A percentile compares a stretch with the other conserved stretches of the same genome.
phyloP scores from a whole-genome alignment of 495 filamentous ascomycete genomes.

The Penicillium odoratum region DNA sequence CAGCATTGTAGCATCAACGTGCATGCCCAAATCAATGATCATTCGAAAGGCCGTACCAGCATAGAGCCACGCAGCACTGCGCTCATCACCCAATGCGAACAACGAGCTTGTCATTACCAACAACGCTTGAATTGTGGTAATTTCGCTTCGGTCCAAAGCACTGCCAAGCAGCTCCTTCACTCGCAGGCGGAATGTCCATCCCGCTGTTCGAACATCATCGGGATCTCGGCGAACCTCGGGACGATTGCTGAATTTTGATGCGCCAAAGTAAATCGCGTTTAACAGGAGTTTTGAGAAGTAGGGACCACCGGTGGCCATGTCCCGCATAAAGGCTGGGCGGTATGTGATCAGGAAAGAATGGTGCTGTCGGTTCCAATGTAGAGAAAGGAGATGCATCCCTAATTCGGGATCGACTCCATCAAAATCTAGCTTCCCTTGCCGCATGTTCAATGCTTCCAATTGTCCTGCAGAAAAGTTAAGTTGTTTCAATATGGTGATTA shows the following conservation, averaged over 20 bases:
- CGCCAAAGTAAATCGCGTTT: conserved; percentile 42
- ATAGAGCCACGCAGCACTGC: conserved; percentile 39
- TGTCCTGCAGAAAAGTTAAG: conserved; percentile 21
- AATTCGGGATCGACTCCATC: conserved; percentile 42
- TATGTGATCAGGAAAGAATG: conserved; percentile 35
- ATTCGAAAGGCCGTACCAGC: conserved; percentile 36
- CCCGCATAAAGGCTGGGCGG: conserved; percentile 43
- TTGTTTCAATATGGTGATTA: neutral
- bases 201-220: conserved; percentile 22
- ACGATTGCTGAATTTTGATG: conserved; percentile 35
- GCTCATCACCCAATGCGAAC: conserved; percentile 28
- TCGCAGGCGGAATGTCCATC: conserved; percentile 29
- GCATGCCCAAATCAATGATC: conserved; percentile 44
- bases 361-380: conserved; percentile 44
- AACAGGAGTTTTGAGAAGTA: conserved; percentile 43
- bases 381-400: conserved; percentile 40
- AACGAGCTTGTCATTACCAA: conserved; percentile 32
- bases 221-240: conserved; percentile 33
- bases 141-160: conserved; percentile 28
- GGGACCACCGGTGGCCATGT: conserved; percentile 37
- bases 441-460: conserved; percentile 31
- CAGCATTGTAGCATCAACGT: conserved; percentile 27
- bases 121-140: conserved; percentile 32
- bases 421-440: conserved; percentile 35
- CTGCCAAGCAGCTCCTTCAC: conserved; percentile 30